A percentile compares a stretch with the other conserved stretches of the same genome.
Conservation (phyloP, 805 yeast genomes). For the Hanseniaspora nectarophila region DNA sequence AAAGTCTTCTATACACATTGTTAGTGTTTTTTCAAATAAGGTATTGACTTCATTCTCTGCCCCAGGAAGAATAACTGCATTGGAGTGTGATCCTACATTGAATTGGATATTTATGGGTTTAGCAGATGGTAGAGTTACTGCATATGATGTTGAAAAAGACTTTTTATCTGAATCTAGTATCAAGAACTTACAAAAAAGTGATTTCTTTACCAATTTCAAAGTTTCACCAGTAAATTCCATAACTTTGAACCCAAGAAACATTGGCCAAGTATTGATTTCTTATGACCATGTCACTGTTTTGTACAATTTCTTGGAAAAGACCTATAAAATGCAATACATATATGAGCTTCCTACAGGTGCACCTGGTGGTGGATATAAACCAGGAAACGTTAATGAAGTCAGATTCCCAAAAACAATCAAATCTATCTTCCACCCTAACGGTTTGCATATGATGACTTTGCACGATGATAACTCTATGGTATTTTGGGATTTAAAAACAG, state of each 20-base stretch:
- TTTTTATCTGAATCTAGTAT: constrained; percentile 51
- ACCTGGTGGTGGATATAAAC: constrained; percentile 44
- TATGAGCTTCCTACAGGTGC: constrained; percentile 58
- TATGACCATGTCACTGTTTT: constrained; percentile 58
- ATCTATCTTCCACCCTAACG: constrained; percentile 85
- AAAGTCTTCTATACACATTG: constrained; percentile 48
- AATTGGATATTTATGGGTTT: constrained; percentile 81
- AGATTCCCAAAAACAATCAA: constrained; percentile 36
- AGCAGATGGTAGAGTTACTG: constrained; percentile 56
- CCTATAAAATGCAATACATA: constrained; percentile 43
- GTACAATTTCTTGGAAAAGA: constrained; percentile 53
- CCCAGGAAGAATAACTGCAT: constrained; percentile 53
- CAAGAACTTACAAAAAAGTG: constrained; percentile 53
- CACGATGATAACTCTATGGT: constrained; percentile 76
- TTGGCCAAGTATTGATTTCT: constrained; percentile 63
- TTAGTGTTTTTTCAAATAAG: constrained; percentile 55
- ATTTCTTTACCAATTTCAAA: constrained; percentile 45
- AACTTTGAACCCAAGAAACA: constrained; percentile 80
- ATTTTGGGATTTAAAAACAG: constrained; percentile 86
- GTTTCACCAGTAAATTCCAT: constrained; percentile 55
- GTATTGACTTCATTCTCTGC: constrained; percentile 50
- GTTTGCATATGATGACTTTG: constrained; percentile 65
- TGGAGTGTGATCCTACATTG: constrained; percentile 72
- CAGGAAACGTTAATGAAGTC: constrained; percentile 24
- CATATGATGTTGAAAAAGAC: constrained; percentile 76